These are phyloP conservation scores for Echites panduratus DNA, from an alignment of 257 asterid species.

Conservation along the genomic window DNA sequence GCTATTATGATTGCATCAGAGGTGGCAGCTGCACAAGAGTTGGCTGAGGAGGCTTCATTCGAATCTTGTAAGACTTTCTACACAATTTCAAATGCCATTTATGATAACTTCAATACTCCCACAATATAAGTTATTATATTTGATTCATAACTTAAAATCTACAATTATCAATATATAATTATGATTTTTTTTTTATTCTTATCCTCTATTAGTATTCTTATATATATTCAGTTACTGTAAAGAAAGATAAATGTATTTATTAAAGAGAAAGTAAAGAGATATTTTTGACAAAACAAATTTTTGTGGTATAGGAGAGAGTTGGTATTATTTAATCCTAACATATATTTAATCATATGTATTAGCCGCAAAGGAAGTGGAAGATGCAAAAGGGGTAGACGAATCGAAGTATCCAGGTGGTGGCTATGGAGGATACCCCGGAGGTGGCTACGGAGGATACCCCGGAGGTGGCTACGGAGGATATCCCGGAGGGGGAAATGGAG, in stretches of 20 bases:
- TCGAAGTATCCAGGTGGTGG: constrained; percentile 7
- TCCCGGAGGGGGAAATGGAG: not conserved
- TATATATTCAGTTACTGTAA: too few species aligned
- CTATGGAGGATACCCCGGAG: constrained; percentile 15
- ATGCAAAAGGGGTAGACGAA: constrained; percentile 10
- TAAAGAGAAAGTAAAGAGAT: too few species aligned
- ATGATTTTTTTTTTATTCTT: too few species aligned
- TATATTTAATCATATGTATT: not conserved
- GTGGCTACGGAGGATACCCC: constrained; percentile 11
- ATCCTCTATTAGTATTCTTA: too few species aligned
- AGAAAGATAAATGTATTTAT: too few species aligned
- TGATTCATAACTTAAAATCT: too few species aligned
- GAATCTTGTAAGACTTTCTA: constrained; percentile 8
- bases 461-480: not conserved
- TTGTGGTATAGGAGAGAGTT: too few species aligned
- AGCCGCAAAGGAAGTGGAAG: not conserved
- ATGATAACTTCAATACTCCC: too few species aligned
- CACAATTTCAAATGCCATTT: too few species aligned
- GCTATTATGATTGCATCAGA: constrained; percentile 4
- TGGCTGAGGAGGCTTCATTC: constrained; percentile 17
- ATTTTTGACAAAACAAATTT: too few species aligned
- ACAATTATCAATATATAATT: too few species aligned
- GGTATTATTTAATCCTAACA: not conserved
- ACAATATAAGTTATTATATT: too few species aligned
- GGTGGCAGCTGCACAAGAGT: constrained; percentile 16